A percentile compares a stretch with the other conserved stretches of the same genome.
phyloP scores from a whole-genome alignment of 2,329 filamentous ascomycete genomes.

The Phoma sp. region DNA sequence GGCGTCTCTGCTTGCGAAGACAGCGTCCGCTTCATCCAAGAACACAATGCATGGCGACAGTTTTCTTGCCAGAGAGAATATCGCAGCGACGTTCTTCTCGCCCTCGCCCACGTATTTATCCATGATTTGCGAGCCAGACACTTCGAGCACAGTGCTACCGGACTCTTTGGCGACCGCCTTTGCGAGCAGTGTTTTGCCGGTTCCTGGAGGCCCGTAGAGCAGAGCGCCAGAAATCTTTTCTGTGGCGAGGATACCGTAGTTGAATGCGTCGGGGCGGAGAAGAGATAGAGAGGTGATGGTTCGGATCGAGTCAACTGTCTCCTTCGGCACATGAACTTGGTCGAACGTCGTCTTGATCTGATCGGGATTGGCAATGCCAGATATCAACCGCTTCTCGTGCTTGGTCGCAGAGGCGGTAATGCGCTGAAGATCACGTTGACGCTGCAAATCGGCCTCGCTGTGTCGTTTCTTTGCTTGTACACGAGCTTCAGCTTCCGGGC shows the following conservation, averaged over 20 bases:
- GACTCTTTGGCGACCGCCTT: conserved; percentile 70
- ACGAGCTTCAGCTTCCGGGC: conserved; percentile 11
- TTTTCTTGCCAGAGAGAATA: conserved; percentile 91
- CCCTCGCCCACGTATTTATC: conserved; percentile 96
- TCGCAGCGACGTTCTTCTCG: conserved; percentile 90
- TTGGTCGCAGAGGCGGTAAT: conserved; percentile 58
- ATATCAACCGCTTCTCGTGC: conserved; percentile 82
- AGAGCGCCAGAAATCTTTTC: conserved; percentile 91
- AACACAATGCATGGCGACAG: conserved; percentile 92
- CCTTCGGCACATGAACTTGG: conserved; percentile 81
- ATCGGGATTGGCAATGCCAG: conserved; percentile 79
- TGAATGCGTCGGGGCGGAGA: conserved; percentile 89
- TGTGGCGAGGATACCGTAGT: conserved; percentile 88
- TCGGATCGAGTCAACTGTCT: conserved; percentile 86
- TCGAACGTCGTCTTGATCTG: conserved; percentile 86
- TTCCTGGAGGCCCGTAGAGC: conserved; percentile 81
- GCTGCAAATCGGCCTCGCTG: conserved; percentile 29
- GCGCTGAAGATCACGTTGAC: conserved; percentile 61
- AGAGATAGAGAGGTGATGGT: conserved; percentile 88
- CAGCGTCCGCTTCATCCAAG: conserved; percentile 94
- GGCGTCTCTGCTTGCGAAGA: conserved; percentile 78
- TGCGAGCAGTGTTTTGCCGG: conserved; percentile 69
- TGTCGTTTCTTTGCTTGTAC: conserved; percentile 16
- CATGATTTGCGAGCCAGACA: conserved; percentile 89
- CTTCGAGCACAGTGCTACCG: conserved; percentile 76